Percentiles rank a stretch among this genome's conserved stretches.
Evolutionary conservation across 768 basidiomycete species (phyloP).

Genomic region (Leccinum pellstonianum): DNA sequence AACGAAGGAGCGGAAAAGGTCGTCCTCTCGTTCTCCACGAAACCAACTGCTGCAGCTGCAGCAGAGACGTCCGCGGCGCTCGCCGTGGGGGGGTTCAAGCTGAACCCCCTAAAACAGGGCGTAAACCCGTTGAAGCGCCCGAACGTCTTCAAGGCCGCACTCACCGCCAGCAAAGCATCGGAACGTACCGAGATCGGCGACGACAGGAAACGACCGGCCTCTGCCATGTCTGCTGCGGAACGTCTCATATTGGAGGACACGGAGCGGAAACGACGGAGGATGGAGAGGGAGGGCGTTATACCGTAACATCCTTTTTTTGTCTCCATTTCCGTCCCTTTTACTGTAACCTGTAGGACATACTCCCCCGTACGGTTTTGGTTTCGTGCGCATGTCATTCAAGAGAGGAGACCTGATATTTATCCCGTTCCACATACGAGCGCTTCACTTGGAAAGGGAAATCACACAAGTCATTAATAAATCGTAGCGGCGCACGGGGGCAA

Average conservation of each 20-base stretch:
- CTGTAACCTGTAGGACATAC: no score
- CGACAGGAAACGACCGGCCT: conserved; percentile 61
- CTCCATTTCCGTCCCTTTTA: no score
- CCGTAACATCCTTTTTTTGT: conserved; percentile 6
- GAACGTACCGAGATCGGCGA: conserved; percentile 34
- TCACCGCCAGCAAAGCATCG: conserved; percentile 30
- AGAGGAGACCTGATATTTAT: no score
- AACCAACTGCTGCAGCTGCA: conserved; percentile 36
- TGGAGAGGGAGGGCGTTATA: conserved; percentile 49
- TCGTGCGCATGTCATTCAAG: no score
- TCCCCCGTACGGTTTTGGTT: no score
- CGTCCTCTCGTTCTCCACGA: conserved; percentile 68
- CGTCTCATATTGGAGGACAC: conserved; percentile 86
- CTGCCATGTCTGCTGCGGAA: conserved; percentile 80
- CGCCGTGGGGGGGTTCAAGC: conserved; percentile 47
- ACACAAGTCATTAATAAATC: no score
- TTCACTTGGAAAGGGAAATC: no score
- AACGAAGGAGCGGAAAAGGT: conserved; percentile 73
- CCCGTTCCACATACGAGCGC: no score
- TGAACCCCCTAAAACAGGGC: conserved; percentile 46
- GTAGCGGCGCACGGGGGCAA: no score
- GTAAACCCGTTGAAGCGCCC: conserved; percentile 69
- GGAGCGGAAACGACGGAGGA: conserved; percentile 79
- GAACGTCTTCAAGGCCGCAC: conserved; percentile 66
- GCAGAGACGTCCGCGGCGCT: conserved; percentile 34